phyloP scores from a whole-genome alignment of 108 stramenopile species.

The Fistulifera solaris region DNA sequence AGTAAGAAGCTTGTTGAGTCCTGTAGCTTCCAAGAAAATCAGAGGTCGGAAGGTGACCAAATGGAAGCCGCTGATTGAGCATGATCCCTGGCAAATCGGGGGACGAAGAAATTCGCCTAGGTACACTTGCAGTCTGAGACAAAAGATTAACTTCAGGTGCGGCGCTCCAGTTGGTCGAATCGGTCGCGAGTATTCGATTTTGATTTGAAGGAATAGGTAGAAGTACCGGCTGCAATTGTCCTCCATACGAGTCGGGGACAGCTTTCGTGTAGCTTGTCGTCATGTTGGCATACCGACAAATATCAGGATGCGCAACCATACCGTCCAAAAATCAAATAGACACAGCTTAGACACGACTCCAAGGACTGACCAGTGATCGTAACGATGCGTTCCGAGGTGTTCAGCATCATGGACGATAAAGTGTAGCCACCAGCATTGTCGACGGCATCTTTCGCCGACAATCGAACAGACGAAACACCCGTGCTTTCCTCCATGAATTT shows the following conservation, averaged over 20 bases:
- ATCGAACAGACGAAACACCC: slow-evolving; percentile 48
- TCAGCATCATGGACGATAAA: slow-evolving; percentile 10
- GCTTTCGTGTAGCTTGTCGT: slow-evolving; percentile 61
- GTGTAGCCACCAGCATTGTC: slow-evolving; percentile 9
- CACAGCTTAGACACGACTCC: slow-evolving; percentile 36
- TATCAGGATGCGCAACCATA: slow-evolving; percentile 59
- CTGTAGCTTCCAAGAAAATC: too few relatives aligned
- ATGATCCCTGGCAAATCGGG: slow-evolving; percentile 1
- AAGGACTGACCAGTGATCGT: slow-evolving; percentile 56
- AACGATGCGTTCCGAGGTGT: slow-evolving; percentile 56
- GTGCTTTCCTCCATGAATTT: slow-evolving; percentile 63
- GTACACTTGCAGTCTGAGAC: not conserved
- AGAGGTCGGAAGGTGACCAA: too few relatives aligned
- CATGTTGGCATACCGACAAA: slow-evolving; percentile 68
- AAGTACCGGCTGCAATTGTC: too few relatives aligned
- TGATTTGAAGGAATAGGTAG: too few relatives aligned
- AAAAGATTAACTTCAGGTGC: too few relatives aligned
- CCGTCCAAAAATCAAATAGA: slow-evolving; percentile 44
- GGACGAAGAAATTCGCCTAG: slow-evolving; percentile 10
- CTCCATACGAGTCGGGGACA: slow-evolving; percentile 4
- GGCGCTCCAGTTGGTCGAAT: too few relatives aligned
- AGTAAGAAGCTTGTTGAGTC: too few relatives aligned
- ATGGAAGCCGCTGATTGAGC: not conserved
- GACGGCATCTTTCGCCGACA: slow-evolving; percentile 49
- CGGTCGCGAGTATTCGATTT: too few relatives aligned